Conservation (phyloP, 495 filamentous ascomycete genomes). For the Lentithecium fluviatile region DNA sequence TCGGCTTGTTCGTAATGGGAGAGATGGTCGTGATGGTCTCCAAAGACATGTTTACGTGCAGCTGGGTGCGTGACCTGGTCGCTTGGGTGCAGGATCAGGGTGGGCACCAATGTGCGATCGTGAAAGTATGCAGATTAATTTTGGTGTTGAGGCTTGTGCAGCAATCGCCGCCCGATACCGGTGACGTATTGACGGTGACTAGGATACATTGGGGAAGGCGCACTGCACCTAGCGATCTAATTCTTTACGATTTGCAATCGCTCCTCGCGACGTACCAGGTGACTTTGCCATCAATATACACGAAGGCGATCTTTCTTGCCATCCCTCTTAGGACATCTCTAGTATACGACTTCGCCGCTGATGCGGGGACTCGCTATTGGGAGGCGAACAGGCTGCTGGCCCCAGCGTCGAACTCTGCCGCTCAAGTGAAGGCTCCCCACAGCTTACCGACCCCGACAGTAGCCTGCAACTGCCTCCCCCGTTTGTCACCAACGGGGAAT, state of each 20-base stretch:
- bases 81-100: conserved; percentile 11
- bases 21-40: conserved; percentile 88
- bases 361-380: neutral
- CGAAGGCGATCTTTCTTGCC: too few species aligned
- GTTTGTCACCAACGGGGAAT: too few species aligned
- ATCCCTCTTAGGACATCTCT: too few species aligned
- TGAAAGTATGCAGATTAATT: conserved; percentile 19
- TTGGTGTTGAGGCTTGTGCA: conserved; percentile 18
- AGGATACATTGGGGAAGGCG: neutral
- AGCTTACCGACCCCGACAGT: too few species aligned
- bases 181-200: conserved; percentile 1
- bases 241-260: neutral
- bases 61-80: conserved; percentile 19
- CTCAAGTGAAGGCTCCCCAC: too few species aligned
- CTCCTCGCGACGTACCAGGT: neutral
- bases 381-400: too few species aligned
- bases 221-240: neutral
- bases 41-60: conserved; percentile 59
- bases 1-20: conserved; percentile 74
- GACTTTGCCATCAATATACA: neutral
- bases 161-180: conserved; percentile 11
- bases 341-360: neutral
- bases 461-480: too few species aligned
- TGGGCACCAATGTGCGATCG: conserved; percentile 12
- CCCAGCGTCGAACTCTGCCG: too few species aligned